Evolutionary conservation across 2,329 filamentous ascomycete species (phyloP), one percentile per base, ranked within the genome.

Genomic region (Talaromyces pinophilus): DNA sequence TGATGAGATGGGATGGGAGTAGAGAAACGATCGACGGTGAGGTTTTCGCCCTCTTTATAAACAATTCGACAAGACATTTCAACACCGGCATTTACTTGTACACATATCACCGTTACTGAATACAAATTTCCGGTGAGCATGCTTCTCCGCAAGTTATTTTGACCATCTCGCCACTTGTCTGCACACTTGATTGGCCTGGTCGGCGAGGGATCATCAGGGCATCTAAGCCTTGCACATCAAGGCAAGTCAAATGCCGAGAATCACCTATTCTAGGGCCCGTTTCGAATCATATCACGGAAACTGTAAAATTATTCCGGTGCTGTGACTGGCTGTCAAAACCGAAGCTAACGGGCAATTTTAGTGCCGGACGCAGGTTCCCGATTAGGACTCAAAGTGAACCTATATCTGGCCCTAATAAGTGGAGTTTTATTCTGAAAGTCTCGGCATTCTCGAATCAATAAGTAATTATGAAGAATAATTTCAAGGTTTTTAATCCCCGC

Each of bases 61-160:
- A 38, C 13, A 38, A 25, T 22, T 13, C 5, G 38, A 11, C 33
- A 17, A 1, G 42, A 57, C 11, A 57, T 57, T 15, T 3, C 13
- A 57, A 22, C n/a, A 10, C 11, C 19, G 6, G 10, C 2, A 35
- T 22, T 22, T 7, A 11, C 2, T 22, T 19, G n/a, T 55, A 33
- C 25, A 17, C 38, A 19, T 7, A 38, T 35, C 3, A 15, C 10
- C 19, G 8, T 50, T 38, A 2, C 30, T 38, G 11, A 19, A 40
- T 15, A 38, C 33, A 38, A 57, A 57, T 57, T 25, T 40, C 54
- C 54, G 54, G 33, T 57, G 54, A 57, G 19, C 50, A 54, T 54
- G 30, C 54, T 38, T 57, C n/a, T 38, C 54, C 33, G 30, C 54
- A 57, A 38, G 13, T 15, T 38, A 25, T 15, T 6, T 25, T 38